Conservation (phyloP, 257 asterid species). For the Paraleonurus japonicus region DNA sequence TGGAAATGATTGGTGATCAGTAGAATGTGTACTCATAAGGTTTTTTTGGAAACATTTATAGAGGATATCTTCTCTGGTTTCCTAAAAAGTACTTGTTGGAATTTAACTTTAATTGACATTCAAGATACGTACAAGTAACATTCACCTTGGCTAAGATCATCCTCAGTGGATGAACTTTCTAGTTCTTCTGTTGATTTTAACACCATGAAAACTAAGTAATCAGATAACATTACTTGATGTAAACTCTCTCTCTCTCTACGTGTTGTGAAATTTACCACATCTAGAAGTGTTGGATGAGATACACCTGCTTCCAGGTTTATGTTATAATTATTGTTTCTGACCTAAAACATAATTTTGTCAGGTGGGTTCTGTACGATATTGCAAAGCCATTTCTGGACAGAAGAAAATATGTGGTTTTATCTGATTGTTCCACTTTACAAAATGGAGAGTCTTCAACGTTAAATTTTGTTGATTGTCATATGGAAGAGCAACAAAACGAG, state of each 20-base stretch:
- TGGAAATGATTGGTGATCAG: background rate
- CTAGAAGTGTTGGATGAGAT: too few relatives aligned
- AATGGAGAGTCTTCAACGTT: conserved; percentile 43
- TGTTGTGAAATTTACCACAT: too few relatives aligned
- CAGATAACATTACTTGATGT: too few relatives aligned
- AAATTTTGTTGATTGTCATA: conserved; percentile 31
- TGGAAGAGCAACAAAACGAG: conserved; percentile 55
- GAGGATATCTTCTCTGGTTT: background rate
- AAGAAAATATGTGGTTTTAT: conserved; percentile 62
- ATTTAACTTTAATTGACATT: background rate
- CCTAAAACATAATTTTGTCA: conserved; percentile 28
- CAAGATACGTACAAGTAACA: background rate
- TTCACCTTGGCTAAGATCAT: background rate
- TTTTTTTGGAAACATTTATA: background rate
- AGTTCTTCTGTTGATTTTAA: conserved; percentile 3
- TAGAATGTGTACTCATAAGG: background rate
- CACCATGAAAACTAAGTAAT: conserved; percentile 8
- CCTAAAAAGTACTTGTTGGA: background rate
- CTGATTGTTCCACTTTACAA: conserved; percentile 49
- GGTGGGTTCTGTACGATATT: conserved; percentile 86
- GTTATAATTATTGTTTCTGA: conserved; percentile 13
- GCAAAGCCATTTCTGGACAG: conserved; percentile 74
- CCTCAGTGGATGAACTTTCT: background rate
- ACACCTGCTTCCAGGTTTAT: too few relatives aligned
- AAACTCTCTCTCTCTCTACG: too few relatives aligned